Evolutionary conservation across 352 stramenopile species (phyloP).

Genomic region (Pythium guiyangense): DNA sequence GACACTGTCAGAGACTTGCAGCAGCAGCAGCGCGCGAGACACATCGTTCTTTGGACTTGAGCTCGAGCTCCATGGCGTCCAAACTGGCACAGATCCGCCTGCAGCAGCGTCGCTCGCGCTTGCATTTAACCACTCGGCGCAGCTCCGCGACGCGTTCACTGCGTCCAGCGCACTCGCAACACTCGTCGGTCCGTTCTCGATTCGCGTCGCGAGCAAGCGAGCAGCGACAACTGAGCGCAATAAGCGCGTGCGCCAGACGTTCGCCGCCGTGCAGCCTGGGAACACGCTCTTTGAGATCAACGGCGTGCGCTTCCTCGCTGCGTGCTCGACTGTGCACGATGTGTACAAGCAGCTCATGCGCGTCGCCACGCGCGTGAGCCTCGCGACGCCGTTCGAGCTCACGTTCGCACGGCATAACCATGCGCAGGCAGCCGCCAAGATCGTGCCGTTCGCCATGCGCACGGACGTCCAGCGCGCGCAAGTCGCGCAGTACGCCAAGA

Average conservation of each 20-base stretch:
- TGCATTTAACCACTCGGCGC: not conserved
- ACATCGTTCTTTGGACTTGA: conserved; percentile 40
- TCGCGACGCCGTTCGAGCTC: conserved; percentile 43
- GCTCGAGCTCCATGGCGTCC: conserved; percentile 31
- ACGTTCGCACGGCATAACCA: conserved; percentile 59
- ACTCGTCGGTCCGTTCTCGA: conserved; percentile 26
- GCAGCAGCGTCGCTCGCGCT: not conserved
- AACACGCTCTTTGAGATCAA: conserved; percentile 52
- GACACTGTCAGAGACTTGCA: not conserved
- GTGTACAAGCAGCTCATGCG: conserved; percentile 25
- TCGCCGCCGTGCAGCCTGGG: conserved; percentile 30
- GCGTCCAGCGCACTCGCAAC: conserved; percentile 1
- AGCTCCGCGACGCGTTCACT: not conserved
- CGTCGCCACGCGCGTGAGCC: conserved; percentile 22
- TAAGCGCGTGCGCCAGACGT: conserved; percentile 29
- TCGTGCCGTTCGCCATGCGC: conserved; percentile 51
- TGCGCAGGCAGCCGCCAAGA: conserved; percentile 36
- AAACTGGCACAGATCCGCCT: not conserved
- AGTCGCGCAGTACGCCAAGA: conserved; percentile 29
- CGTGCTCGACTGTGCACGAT: conserved; percentile 20
- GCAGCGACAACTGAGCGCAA: conserved; percentile 7
- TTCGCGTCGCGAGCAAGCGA: conserved; percentile 28
- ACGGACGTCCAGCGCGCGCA: conserved; percentile 51
- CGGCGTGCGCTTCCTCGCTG: conserved; percentile 29
- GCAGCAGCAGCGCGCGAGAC: not conserved